Conservation (phyloP, 257 asterid genomes). For the Paraleonurus japonicus region DNA sequence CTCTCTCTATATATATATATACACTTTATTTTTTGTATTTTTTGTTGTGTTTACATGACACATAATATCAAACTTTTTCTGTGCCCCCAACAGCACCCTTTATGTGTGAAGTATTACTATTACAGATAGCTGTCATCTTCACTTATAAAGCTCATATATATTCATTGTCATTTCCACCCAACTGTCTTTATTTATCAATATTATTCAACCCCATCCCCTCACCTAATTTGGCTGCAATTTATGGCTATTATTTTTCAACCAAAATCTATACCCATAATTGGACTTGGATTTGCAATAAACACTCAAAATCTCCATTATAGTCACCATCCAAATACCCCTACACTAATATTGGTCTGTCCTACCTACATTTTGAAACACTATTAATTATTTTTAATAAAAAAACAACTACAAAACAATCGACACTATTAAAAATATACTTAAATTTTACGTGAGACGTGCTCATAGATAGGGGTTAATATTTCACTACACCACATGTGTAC, state of each 20-base stretch:
- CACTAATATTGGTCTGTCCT: no score
- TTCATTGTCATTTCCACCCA: conserved; percentile 26
- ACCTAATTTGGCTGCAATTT: conserved; percentile 15
- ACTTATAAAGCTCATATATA: conserved; percentile 18
- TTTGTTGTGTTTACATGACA: conserved; percentile 1
- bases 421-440: no score
- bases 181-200: conserved; percentile 22
- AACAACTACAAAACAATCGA: no score
- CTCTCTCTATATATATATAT: neutral
- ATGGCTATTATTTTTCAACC: neutral
- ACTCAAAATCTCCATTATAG: neutral
- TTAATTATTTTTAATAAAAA: no score
- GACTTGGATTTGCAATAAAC: neutral
- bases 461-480: no score
- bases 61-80: conserved; percentile 19
- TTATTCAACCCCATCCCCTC: neutral
- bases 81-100: conserved; percentile 32
- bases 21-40: neutral
- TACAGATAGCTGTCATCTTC: conserved; percentile 45
- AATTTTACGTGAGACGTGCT: no score
- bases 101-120: conserved; percentile 23
- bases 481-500: no score
- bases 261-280: neutral
- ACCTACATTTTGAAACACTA: no score
- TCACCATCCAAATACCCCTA: neutral